Base-by-base conservation (phyloP, 1,284 basidiomycete genomes). In the Rhodotorula mucilaginosa region DNA sequence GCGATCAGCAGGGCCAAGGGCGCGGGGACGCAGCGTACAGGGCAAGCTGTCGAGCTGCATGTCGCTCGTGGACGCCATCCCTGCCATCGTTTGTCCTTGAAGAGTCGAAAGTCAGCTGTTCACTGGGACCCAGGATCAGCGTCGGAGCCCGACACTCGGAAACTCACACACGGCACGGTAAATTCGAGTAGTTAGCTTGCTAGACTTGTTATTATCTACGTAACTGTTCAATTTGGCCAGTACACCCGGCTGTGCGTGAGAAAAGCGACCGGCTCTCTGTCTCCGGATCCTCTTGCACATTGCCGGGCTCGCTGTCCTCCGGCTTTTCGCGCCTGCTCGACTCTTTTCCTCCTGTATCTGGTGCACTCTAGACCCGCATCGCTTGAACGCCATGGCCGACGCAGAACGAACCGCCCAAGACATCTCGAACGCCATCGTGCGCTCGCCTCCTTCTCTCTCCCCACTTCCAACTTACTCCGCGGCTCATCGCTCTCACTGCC, bases 381-480 rank as follows among this genome's bases (percentile, higher is more conserved):
- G 21, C 46, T 48, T 7, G 18, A 48, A 29, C n/a, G 15, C 52
- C 21, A 54, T 61, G 23, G 48, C 57, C 1, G 51, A 58, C 44
- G 26, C 63, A 21, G 54, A 56, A 15, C 23, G 59, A 16, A 61
- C 63, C 8, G 61, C 65, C 13, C 65, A 70, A 5, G 34, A 54
- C 48, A 69, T 74, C 65, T 49, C 67, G 46, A 51, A 61, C 34
- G 69, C 73, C 18, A 71, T 71, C 72, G 68, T 70, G 2, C 39
- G 65, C 34, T 34, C 34, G 6, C 61, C 29, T 49, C 16, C 18
- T 49, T 39, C 48, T 8, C n/a, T 2, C 15, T 12, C 60, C 19
- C 12, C n/a, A n/a, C 49, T 54, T 26, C 15, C 48, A 21, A 39
- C 26, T 29, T 49, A 7, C 21, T 10, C 21, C 8, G 29, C 26